phyloP scores from a whole-genome alignment of 2,329 filamentous ascomycete species.

The Elsinoe arachidis region DNA sequence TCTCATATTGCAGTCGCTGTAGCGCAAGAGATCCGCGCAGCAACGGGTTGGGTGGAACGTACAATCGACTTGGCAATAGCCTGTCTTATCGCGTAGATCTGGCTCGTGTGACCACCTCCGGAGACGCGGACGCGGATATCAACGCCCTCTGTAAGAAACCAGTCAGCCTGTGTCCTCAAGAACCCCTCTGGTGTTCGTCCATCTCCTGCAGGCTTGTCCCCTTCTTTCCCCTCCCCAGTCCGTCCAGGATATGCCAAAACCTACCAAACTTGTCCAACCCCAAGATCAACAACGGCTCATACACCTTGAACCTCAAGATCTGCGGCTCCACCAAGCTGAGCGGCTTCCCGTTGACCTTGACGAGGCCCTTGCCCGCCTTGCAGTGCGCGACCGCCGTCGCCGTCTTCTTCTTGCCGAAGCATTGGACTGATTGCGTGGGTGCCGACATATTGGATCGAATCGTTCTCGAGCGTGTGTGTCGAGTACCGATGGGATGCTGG shows the following conservation, averaged over 20 bases:
- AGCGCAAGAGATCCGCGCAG: too few relatives aligned
- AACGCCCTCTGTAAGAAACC: conserved; percentile 53
- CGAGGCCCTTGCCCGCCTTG: conserved; percentile 84
- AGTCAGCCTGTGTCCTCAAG: conserved; percentile 19
- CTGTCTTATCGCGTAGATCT: conserved; percentile 98
- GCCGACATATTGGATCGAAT: conserved; percentile 55
- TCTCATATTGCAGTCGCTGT: not conserved
- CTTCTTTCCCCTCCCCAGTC: not conserved
- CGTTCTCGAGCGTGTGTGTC: conserved; percentile 10
- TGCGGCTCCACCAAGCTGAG: conserved; percentile 90
- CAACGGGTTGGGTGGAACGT: conserved; percentile 21
- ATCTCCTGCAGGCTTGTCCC: not conserved
- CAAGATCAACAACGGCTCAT: conserved; percentile 96
- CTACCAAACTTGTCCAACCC: conserved; percentile 89
- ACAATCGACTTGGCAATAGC: conserved; percentile 93
- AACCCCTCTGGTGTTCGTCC: conserved; percentile 11
- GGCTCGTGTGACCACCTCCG: conserved; percentile 95
- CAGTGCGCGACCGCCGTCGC: conserved; percentile 77
- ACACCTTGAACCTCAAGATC: conserved; percentile 98
- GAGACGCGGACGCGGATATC: conserved; percentile 95
- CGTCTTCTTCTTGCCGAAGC: conserved; percentile 84
- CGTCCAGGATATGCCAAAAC: conserved; percentile 19
- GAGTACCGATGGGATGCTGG: not conserved
- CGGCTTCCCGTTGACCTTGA: conserved; percentile 98
- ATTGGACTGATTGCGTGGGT: conserved; percentile 57